Evolutionary conservation across 257 asterid species (phyloP).

Genomic region (Solanum pennellii): DNA sequence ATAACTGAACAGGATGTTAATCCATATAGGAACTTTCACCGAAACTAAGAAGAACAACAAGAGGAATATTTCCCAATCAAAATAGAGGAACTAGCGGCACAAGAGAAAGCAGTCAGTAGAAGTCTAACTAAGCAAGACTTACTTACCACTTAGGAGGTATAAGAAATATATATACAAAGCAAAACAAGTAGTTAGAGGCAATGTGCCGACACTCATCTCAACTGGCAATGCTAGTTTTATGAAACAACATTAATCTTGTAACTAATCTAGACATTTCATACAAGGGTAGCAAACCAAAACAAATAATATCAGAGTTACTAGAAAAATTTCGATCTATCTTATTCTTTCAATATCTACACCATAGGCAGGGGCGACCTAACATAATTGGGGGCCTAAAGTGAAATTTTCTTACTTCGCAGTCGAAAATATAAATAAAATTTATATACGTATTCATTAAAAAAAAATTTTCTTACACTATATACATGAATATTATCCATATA

Average conservation of each 20-base stretch:
- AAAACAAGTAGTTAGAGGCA: no score
- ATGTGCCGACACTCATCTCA: no score
- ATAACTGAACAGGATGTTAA: background rate
- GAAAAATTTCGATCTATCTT: constrained; percentile 68
- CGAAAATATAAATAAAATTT: no score
- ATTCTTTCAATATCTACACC: constrained; percentile 72
- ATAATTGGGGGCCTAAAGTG: no score
- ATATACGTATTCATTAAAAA: no score
- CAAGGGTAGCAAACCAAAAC: background rate
- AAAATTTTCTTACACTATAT: no score
- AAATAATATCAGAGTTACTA: constrained; percentile 28
- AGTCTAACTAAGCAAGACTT: background rate
- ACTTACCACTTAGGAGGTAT: background rate
- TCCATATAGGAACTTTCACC: background rate
- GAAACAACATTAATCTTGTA: no score
- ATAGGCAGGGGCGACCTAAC: constrained; percentile 8
- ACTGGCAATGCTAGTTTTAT: no score
- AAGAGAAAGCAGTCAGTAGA: background rate
- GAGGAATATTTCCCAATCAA: background rate
- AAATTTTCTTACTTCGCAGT: no score
- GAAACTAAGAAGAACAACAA: background rate
- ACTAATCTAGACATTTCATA: background rate
- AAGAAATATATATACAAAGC: background rate
- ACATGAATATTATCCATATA: no score
- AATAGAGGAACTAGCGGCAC: background rate